phyloP scores from a whole-genome alignment of 176 grass and related monocot species.

The Puccinellia tenuiflora region DNA sequence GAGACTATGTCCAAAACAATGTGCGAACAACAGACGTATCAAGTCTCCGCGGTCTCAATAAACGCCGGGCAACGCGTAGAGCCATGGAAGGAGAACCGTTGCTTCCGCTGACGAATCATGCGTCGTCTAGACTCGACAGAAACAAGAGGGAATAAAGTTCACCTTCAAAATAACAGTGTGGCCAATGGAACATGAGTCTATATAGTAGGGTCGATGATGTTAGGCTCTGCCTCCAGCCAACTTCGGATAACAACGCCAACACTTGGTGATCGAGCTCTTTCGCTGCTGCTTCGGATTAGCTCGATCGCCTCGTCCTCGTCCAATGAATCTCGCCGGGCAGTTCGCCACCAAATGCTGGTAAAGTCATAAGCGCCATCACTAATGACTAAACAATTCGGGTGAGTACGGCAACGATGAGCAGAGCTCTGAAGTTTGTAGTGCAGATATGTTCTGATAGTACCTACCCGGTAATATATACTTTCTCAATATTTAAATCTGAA shows the following conservation, averaged over 20 bases:
- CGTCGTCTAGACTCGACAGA: neutral
- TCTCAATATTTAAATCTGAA: neutral
- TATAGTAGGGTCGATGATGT: neutral
- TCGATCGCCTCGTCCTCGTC: neutral
- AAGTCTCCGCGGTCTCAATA: too few species aligned
- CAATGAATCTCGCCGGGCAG: neutral
- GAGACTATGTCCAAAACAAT: too few species aligned
- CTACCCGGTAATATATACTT: neutral
- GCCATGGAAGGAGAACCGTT: neutral
- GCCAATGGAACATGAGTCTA: conserved; percentile 1
- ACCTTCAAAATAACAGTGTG: neutral
- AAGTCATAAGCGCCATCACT: neutral
- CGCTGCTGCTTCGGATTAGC: conserved; percentile 41
- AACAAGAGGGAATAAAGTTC: neutral
- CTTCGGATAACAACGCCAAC: conserved; percentile 23
- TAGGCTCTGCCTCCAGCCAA: neutral
- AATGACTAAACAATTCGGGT: conserved; percentile 23
- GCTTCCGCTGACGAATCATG: conserved; percentile 6
- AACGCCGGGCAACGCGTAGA: neutral
- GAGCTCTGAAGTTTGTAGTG: neutral
- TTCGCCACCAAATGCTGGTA: conserved; percentile 16
- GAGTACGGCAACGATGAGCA: conserved; percentile 20
- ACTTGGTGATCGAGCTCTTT: neutral
- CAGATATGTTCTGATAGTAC: neutral
- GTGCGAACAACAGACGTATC: neutral